Evolutionary conservation across 2,329 filamentous ascomycete genomes (phyloP), one percentile per base, ranked within the genome.

Genomic region (Epichloe brachyelytri): DNA sequence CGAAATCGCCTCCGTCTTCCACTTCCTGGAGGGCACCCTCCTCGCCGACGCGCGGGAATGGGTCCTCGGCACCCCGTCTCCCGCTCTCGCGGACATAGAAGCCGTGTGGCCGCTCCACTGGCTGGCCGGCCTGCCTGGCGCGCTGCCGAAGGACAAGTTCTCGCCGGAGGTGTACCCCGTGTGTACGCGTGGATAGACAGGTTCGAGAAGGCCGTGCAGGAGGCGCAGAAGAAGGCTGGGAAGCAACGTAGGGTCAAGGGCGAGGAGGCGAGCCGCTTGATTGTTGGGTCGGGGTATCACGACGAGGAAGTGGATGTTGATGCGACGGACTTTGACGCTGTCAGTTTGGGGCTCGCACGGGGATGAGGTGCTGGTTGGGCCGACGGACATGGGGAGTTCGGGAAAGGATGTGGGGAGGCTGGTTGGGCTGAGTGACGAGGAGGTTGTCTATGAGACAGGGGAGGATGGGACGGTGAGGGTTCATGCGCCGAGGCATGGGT

Each of bases 21-120:
- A 71, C 38, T 61, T 83, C 43, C 62, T 87, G 2, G 85, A 89
- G 67, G 71, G 66, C 2, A 77, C 74, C 0, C 62, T 87, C 50
- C 69, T 89, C 5, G 75, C 71, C 1, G 83, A 88, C 65, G 82
- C 79, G n/a, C 71, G 83, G 50, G 62, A 74, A 3, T 88, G 83
- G 83, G 65, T 88, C 8, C 65, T 83, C 12, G 71, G 68, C 11
- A 76, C 72, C 1, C 59, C 72, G 3, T 63, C 64, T 17, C 78
- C 80, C 1, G 73, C 70, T 1, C 63, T 86, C 55, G 81, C 78
- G 4, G 85, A 89, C 62, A 79, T 88, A 53, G 80, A 88, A 66
- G 79, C 76, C 43, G 67, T 84, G 12, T 87, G 80, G 81, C 73
- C 77, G 0, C 74, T 88, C 56, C 75, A 83, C 63, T 88, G 85